Percentiles rank a stretch among this genome's conserved stretches.
Conservation (phyloP, 1,139 yeast species). For the Kurtzmaniella quercitrusa region DNA sequence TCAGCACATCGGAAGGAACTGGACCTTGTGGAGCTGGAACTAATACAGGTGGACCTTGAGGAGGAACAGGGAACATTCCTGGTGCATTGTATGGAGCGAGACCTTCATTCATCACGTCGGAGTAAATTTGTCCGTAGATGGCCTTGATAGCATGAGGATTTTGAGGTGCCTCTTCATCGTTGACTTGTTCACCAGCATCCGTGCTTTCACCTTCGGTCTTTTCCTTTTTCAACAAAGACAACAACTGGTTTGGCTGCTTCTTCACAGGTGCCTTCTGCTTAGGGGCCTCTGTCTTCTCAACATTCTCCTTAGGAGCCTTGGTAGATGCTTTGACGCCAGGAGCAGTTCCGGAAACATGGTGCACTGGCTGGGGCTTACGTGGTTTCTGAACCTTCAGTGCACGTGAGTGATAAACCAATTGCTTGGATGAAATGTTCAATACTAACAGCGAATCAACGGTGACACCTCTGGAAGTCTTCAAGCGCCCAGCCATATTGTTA, state of each 20-base stretch:
- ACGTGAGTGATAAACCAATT: slow-evolving; percentile 70
- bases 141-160: slow-evolving; percentile 42
- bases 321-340: background rate
- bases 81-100: slow-evolving; percentile 11
- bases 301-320: slow-evolving; percentile 8
- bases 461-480: slow-evolving; percentile 76
- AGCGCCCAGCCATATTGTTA: slow-evolving; percentile 71
- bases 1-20: slow-evolving; percentile 4
- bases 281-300: slow-evolving; percentile 4
- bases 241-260: slow-evolving; percentile 28
- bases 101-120: slow-evolving; percentile 41
- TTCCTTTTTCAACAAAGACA: slow-evolving; percentile 23
- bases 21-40: slow-evolving; percentile 8
- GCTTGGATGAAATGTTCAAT: slow-evolving; percentile 70
- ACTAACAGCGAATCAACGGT: slow-evolving; percentile 79
- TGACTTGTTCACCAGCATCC: slow-evolving; percentile 13
- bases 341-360: background rate
- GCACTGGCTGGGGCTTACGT: slow-evolving; percentile 10
- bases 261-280: slow-evolving; percentile 7
- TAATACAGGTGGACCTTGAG: slow-evolving; percentile 19
- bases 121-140: slow-evolving; percentile 47
- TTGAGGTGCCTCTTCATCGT: slow-evolving; percentile 19
- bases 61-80: slow-evolving; percentile 11
- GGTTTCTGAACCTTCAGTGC: slow-evolving; percentile 45
- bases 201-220: slow-evolving; percentile 13